Evolutionary conservation across 306 rosid genomes (phyloP).

Genomic region (Mucuna pruriens): DNA sequence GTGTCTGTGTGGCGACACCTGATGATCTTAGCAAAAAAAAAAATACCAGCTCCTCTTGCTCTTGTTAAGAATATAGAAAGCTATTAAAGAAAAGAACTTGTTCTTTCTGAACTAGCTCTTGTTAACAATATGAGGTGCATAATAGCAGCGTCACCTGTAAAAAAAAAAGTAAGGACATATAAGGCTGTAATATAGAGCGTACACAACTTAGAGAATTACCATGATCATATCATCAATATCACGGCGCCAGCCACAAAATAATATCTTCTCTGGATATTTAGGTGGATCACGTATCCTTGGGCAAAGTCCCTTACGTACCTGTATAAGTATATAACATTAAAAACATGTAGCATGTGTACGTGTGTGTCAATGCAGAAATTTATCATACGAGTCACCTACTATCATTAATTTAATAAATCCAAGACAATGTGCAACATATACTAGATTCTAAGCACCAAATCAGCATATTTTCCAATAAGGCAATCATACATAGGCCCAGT

Average conservation of each 20-base stretch:
- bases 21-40: not conserved
- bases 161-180: slow-evolving; percentile 1
- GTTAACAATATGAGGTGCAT: slow-evolving; percentile 11
- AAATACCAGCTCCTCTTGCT: not conserved
- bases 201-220: slow-evolving; percentile 57
- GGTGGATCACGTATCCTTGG: slow-evolving; percentile 74
- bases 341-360: not conserved
- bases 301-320: slow-evolving; percentile 66
- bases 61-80: not conserved
- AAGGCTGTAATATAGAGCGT: not conserved
- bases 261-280: slow-evolving; percentile 86
- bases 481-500: slow-evolving; percentile 19
- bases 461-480: slow-evolving; percentile 10
- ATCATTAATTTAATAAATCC: slow-evolving; percentile 33
- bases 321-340: slow-evolving; percentile 42
- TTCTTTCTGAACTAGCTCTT: slow-evolving; percentile 8
- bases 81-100: not conserved
- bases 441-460: slow-evolving; percentile 26
- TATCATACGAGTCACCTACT: not conserved
- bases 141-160: not conserved
- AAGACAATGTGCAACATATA: slow-evolving; percentile 30
- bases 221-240: slow-evolving; percentile 97
- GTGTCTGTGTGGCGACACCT: not conserved
- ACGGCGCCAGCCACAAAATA: slow-evolving; percentile 99
- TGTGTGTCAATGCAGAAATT: slow-evolving; percentile 13